Evolutionary conservation across 2,329 filamentous ascomycete species (phyloP).

Genomic region (Alternaria ventricosa): DNA sequence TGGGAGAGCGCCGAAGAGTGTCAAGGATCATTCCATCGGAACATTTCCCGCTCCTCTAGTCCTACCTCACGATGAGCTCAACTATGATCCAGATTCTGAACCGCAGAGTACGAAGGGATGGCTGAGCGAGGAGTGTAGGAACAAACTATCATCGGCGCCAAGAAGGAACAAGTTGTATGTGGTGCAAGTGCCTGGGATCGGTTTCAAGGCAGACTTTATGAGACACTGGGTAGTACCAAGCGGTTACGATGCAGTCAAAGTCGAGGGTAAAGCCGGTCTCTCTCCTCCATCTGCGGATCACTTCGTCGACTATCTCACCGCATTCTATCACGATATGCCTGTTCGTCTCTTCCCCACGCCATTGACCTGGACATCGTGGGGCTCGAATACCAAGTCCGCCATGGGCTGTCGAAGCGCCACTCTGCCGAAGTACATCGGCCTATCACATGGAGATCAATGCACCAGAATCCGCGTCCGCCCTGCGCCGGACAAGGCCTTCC

Average conservation of each 20-base stretch:
- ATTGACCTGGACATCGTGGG: conserved; percentile 61
- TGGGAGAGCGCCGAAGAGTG: conserved; percentile 1
- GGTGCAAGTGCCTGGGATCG: conserved; percentile 54
- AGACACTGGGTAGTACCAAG: conserved; percentile 48
- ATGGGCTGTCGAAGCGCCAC: not conserved
- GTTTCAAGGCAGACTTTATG: conserved; percentile 49
- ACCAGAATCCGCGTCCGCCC: conserved; percentile 61
- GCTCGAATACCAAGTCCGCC: conserved; percentile 16
- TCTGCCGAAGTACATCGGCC: conserved; percentile 52
- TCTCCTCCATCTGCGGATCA: conserved; percentile 30
- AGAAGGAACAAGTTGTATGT: conserved; percentile 62
- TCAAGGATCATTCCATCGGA: conserved; percentile 13
- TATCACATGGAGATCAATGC: conserved; percentile 48
- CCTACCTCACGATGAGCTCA: conserved; percentile 66
- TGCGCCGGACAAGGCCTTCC: conserved; percentile 56
- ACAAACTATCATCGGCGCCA: conserved; percentile 53
- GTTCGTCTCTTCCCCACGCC: conserved; percentile 54
- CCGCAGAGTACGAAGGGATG: conserved; percentile 63
- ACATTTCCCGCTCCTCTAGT: conserved; percentile 65
- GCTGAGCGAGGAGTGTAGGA: conserved; percentile 53
- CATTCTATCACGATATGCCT: conserved; percentile 63
- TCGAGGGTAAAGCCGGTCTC: not conserved
- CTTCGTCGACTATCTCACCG: conserved; percentile 53
- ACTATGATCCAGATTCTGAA: conserved; percentile 58
- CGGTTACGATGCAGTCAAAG: conserved; percentile 25